Conservation (phyloP, 2,329 filamentous ascomycete species). For the Acrocalymma vagum region DNA sequence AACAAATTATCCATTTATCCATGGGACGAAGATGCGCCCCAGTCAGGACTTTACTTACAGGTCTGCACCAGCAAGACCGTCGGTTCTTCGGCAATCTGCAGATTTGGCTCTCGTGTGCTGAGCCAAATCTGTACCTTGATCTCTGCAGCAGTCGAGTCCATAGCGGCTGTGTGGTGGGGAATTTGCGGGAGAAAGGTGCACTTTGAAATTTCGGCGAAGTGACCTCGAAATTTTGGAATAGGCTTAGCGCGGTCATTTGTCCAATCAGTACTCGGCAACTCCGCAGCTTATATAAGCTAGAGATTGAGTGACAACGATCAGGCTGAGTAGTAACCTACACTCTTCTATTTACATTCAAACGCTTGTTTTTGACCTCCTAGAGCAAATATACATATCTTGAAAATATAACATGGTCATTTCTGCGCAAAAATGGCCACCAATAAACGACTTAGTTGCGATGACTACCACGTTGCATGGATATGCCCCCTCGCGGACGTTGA, state of each 20-base stretch:
- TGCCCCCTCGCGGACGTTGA: conserved; percentile 16
- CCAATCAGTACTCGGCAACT: no score
- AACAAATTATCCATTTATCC: conserved; percentile 1
- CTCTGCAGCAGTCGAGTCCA: conserved; percentile 36
- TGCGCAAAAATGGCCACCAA: background rate
- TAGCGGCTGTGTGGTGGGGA: conserved; percentile 17
- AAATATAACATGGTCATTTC: no score
- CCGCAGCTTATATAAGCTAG: no score
- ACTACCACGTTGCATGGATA: conserved; percentile 20
- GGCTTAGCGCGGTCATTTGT: conserved; percentile 35
- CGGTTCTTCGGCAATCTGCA: conserved; percentile 43
- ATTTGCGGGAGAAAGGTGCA: conserved; percentile 14
- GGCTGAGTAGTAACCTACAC: no score
- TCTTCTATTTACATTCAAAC: no score
- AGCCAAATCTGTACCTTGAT: conserved; percentile 46
- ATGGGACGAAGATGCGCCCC: background rate
- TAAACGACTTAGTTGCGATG: conserved; percentile 3
- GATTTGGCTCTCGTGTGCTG: conserved; percentile 41
- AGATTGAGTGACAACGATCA: no score
- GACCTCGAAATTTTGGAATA: conserved; percentile 33
- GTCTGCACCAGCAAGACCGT: conserved; percentile 42
- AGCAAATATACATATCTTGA: no score
- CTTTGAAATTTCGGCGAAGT: conserved; percentile 19
- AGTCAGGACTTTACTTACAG: conserved; percentile 25
- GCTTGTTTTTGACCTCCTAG: no score